phyloP scores from a whole-genome alignment of 2,329 filamentous ascomycete species.

The Fusarium protoensiforme region DNA sequence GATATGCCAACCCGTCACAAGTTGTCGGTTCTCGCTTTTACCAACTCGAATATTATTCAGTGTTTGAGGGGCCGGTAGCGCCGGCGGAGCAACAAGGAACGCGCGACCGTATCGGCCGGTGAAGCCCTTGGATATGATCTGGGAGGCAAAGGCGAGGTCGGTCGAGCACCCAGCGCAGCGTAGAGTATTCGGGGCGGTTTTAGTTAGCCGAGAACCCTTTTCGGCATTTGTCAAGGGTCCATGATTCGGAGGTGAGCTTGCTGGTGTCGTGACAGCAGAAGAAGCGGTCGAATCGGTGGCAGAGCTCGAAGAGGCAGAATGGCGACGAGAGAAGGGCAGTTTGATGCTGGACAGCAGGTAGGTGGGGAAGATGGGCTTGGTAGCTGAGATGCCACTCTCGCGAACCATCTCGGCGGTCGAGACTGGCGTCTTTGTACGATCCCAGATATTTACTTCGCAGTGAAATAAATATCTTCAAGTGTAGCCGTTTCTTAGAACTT shows the following conservation, averaged over 20 bases:
- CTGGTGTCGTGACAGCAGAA: conserved; percentile 44
- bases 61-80: conserved; percentile 40
- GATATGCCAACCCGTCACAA: conserved; percentile 72
- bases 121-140: conserved; percentile 74
- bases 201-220: conserved; percentile 49
- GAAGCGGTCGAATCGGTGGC: conserved; percentile 42
- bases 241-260: conserved; percentile 40
- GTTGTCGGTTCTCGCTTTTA: conserved; percentile 63
- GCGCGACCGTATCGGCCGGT: conserved; percentile 73
- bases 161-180: conserved; percentile 68
- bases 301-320: conserved; percentile 50
- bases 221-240: conserved; percentile 20
- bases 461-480: conserved; percentile 5
- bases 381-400: conserved; percentile 54
- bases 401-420: conserved; percentile 44
- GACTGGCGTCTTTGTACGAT: conserved; percentile 4
- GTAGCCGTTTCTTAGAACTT: conserved; percentile 19
- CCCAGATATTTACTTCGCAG: conserved; percentile 5
- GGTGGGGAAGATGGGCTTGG: conserved; percentile 58
- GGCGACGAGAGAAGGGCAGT: conserved; percentile 59
- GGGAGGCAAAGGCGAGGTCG: conserved; percentile 69
- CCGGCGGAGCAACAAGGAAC: conserved; percentile 64
- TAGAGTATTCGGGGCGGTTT: conserved; percentile 64
- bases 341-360: conserved; percentile 64
- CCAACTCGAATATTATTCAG: conserved; percentile 68